Base-by-base conservation (phyloP, 768 basidiomycete genomes). In the Panellus pusillus region DNA sequence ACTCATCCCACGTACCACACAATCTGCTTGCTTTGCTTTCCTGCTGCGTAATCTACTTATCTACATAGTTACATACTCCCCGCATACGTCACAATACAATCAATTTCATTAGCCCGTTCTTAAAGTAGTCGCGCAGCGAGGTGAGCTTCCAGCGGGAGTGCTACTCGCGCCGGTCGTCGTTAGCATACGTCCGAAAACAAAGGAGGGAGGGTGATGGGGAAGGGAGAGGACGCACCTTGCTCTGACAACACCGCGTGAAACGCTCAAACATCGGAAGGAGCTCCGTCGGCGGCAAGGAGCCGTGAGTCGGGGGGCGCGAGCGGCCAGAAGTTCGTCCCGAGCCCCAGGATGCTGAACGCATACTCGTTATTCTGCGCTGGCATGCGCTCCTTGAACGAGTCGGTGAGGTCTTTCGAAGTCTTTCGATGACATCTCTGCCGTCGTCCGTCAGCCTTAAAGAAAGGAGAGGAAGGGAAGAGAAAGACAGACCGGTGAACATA, bases 91-190 rank as follows among this genome's bases (percentile, higher is more conserved):
- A 7, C 32, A 35, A 14, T 35, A 24, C 32, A 35, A 11, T 35
- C 32, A 35, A 35, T 35, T 35, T 35, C 14, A 14, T 35, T 35
- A 99, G 80, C 69, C 98, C 97, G 73, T 94, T 94, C 76, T 96
- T 96, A 47, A 87, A 93, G 70, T 95, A 92, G 66, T 97, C 96
- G 95, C 96, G 98, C n/a, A 98, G 74, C 96, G 95, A 99, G 0
- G 92, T 95, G 37, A 99, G 80, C 67, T 96, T 96, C 56, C 96
- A 88, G n/a, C 94, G 96, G 2, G 88, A 91, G 69, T 96, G 93
- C 71, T 95, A 91, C 14, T 24, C 65, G 84, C 1, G 6, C n/a
- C n/a, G 17, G 9, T 15, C 3, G 36, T 47, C 24, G 41, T 43
- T 13, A 50, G 39, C 17, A 1, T 28, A 27, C 11, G 9, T 44